These are phyloP conservation scores for Dendryphion nanum DNA, from an alignment of 2,329 filamentous ascomycete species.

Conservation along the genomic window DNA sequence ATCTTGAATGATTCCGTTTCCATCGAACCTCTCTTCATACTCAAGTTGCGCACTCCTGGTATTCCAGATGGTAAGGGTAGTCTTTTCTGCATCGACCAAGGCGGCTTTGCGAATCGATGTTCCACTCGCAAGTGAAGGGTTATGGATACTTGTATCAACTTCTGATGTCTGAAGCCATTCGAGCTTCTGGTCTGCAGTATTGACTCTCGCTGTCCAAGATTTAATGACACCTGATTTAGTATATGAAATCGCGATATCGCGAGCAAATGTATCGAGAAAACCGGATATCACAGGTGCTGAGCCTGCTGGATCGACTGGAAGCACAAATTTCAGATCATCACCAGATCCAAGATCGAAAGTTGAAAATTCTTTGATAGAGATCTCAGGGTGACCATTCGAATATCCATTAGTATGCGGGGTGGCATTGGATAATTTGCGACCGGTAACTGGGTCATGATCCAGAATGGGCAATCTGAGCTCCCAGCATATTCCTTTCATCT, in stretches of 20 bases:
- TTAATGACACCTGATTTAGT: constrained; percentile 71
- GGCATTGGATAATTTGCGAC: constrained; percentile 23
- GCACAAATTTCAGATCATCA: constrained; percentile 57
- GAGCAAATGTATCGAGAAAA: constrained; percentile 81
- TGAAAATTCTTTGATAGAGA: constrained; percentile 65
- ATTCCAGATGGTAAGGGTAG: constrained; percentile 87
- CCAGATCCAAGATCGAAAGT: constrained; percentile 63
- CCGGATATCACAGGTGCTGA: constrained; percentile 68
- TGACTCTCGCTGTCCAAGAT: constrained; percentile 81
- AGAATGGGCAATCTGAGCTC: constrained; percentile 63
- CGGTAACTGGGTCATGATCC: constrained; percentile 24
- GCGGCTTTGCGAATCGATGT: constrained; percentile 86
- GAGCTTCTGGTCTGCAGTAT: constrained; percentile 57
- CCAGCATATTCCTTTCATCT: constrained; percentile 79
- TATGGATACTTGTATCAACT: constrained; percentile 72
- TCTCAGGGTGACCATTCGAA: constrained; percentile 30
- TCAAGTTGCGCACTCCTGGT: constrained; percentile 78
- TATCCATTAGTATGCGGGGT: constrained; percentile 22
- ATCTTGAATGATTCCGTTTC: constrained; percentile 74
- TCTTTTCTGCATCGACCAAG: constrained; percentile 71
- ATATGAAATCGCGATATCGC: constrained; percentile 84
- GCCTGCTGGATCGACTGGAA: constrained; percentile 85
- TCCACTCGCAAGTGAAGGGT: constrained; percentile 76
- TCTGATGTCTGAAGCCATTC: constrained; percentile 82
- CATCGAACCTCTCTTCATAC: constrained; percentile 72